A percentile compares a stretch with the other conserved stretches of the same genome.
These are phyloP conservation scores for Penicillium sp. DNA, from an alignment of 2,329 filamentous ascomycete genomes.

Conservation along the genomic window DNA sequence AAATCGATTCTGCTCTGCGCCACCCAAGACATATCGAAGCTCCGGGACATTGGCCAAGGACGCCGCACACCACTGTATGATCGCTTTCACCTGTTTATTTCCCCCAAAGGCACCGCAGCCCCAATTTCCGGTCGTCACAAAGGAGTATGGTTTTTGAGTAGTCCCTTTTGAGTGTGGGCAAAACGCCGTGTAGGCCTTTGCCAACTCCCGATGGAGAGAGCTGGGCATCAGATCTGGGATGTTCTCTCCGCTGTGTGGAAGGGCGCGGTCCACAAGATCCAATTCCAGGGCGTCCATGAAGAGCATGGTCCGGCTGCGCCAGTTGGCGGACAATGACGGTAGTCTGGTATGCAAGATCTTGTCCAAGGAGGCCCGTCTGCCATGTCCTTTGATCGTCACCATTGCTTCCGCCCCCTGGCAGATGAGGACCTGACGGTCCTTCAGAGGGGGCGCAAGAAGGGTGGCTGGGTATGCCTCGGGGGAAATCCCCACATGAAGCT, in stretches of 20 bases:
- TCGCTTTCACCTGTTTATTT: neutral
- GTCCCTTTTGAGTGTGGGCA: neutral
- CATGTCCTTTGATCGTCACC: neutral
- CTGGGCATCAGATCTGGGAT: no score
- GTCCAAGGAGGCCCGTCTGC: neutral
- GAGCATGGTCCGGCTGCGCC: neutral
- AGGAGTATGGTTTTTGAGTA: neutral
- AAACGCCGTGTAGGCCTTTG: neutral
- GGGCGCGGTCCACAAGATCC: neutral
- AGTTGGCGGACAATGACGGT: neutral
- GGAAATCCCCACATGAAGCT: neutral
- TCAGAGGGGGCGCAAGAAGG: neutral
- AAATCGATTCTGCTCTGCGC: neutral
- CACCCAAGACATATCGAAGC: neutral
- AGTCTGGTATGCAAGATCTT: neutral
- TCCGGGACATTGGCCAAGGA: neutral
- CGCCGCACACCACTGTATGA: neutral
- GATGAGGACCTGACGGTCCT: neutral
- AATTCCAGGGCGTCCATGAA: slow-evolving; percentile 1
- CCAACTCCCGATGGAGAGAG: neutral
- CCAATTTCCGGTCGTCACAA: neutral
- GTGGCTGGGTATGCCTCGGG: neutral
- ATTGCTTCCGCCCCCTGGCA: neutral
- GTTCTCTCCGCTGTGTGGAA: neutral
- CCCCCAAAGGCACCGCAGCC: neutral